A percentile compares a stretch with the other conserved stretches of the same genome.
Evolutionary conservation across 1,284 basidiomycete species (phyloP).

Genomic region (Tilletiopsis washingtonensis): DNA sequence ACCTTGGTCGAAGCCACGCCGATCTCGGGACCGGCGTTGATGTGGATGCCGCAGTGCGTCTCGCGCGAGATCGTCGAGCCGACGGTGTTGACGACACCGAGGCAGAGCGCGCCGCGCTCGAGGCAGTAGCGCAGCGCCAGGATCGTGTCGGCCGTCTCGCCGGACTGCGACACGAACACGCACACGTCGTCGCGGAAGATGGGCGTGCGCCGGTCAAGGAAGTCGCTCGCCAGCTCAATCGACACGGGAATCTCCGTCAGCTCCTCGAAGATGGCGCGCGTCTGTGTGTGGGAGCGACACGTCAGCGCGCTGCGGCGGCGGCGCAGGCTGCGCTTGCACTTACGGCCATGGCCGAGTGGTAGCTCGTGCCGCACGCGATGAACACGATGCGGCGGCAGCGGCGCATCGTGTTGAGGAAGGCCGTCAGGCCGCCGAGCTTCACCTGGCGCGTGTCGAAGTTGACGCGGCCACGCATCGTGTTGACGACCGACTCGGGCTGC

Average conservation of each 20-base stretch:
- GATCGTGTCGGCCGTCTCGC: conserved; percentile 98
- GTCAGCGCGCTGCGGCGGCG: too few species aligned
- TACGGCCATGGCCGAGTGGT: conserved; percentile 84
- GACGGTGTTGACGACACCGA: conserved; percentile 96
- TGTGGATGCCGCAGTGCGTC: conserved; percentile 98
- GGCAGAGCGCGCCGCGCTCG: conserved; percentile 87
- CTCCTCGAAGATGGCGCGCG: conserved; percentile 98
- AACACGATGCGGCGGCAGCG: conserved; percentile 91
- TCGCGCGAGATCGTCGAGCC: conserved; percentile 96
- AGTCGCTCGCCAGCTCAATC: conserved; percentile 95
- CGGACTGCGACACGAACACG: conserved; percentile 93
- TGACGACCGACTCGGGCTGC: conserved; percentile 98
- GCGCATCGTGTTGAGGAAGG: conserved; percentile 91
- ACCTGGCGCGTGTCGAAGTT: conserved; percentile 92
- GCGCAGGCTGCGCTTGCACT: too few species aligned
- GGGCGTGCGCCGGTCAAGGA: conserved; percentile 95
- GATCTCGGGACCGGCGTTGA: conserved; percentile 98
- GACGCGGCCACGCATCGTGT: conserved; percentile 99
- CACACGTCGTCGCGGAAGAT: conserved; percentile 99
- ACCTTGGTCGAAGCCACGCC: conserved; percentile 99
- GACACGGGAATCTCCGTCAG: conserved; percentile 97
- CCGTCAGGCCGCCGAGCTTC: conserved; percentile 88
- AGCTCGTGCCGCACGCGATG: conserved; percentile 93
- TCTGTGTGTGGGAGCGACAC: conserved; percentile 53
- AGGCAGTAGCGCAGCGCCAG: conserved; percentile 91